A percentile compares a stretch with the other conserved stretches of the same genome.
Evolutionary conservation across 2,329 filamentous ascomycete genomes (phyloP).

Genomic region (Pseudocercospora fuligena): DNA sequence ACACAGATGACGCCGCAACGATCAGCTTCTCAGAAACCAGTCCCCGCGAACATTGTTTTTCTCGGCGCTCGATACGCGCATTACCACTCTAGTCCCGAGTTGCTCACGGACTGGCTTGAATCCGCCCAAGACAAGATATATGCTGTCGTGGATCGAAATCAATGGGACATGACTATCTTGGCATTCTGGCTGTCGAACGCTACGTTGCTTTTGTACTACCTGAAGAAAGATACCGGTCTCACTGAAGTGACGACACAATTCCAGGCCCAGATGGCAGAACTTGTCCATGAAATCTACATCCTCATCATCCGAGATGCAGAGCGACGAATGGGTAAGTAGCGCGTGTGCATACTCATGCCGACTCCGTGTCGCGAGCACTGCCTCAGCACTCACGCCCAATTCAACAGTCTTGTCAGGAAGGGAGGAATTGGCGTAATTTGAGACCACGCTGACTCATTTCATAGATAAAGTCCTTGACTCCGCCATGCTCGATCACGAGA

Average conservation of each 20-base stretch:
- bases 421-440: background rate
- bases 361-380: background rate
- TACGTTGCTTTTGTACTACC: slow-evolving; percentile 90
- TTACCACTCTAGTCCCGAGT: slow-evolving; percentile 87
- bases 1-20: slow-evolving; percentile 97
- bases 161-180: slow-evolving; percentile 99
- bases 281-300: slow-evolving; percentile 98
- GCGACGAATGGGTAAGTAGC: slow-evolving; percentile 69
- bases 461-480: slow-evolving; percentile 82
- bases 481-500: slow-evolving; percentile 97
- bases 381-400: background rate
- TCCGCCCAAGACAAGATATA: slow-evolving; percentile 96
- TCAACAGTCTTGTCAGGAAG: background rate
- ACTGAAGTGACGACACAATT: slow-evolving; percentile 83
- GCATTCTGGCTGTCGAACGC: slow-evolving; percentile 99
- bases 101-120: slow-evolving; percentile 78
- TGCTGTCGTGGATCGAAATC: slow-evolving; percentile 88
- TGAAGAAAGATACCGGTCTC: slow-evolving; percentile 89
- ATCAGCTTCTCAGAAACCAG: slow-evolving; percentile 94
- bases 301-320: slow-evolving; percentile 96
- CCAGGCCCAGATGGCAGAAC: slow-evolving; percentile 88
- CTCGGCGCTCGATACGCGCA: slow-evolving; percentile 94
- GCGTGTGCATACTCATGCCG: background rate
- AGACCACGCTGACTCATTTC: background rate
- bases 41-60: slow-evolving; percentile 96